Conservation (phyloP, 495 filamentous ascomycete genomes). For the Halenospora varia region DNA sequence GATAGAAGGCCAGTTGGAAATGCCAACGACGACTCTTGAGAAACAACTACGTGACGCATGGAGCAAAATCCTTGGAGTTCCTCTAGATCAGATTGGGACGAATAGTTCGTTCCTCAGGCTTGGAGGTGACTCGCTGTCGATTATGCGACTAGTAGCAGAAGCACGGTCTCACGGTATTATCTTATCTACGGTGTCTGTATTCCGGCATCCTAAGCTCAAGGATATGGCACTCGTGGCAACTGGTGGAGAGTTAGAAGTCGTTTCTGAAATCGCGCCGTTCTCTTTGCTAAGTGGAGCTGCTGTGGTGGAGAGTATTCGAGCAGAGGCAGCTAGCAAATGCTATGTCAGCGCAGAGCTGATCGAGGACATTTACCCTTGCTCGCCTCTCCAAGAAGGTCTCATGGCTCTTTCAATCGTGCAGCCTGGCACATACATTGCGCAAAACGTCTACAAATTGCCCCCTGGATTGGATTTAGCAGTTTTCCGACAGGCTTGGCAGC, state of each 20-base stretch:
- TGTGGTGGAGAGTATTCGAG: slow-evolving; percentile 23
- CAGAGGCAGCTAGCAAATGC: slow-evolving; percentile 43
- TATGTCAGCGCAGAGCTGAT: slow-evolving; percentile 36
- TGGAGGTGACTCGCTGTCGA: slow-evolving; percentile 65
- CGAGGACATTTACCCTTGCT: slow-evolving; percentile 30
- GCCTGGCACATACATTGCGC: slow-evolving; percentile 48
- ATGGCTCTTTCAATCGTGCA: slow-evolving; percentile 38
- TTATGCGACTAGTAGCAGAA: slow-evolving; percentile 63
- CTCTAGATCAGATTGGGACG: not conserved
- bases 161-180: slow-evolving; percentile 46
- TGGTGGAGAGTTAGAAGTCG: not conserved
- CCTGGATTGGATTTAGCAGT: slow-evolving; percentile 37
- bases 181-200: slow-evolving; percentile 51
- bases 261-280: not conserved
- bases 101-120: slow-evolving; percentile 49
- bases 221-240: slow-evolving; percentile 8
- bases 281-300: not conserved
- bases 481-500: slow-evolving; percentile 53
- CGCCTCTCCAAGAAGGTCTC: not conserved
- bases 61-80: not conserved
- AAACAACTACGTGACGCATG: not conserved
- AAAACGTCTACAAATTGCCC: slow-evolving; percentile 42
- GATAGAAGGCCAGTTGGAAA: not conserved
- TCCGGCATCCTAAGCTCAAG: slow-evolving; percentile 43
- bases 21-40: not conserved